phyloP scores from a whole-genome alignment of 106 monocot genomes.

The Chionographis japonica region DNA sequence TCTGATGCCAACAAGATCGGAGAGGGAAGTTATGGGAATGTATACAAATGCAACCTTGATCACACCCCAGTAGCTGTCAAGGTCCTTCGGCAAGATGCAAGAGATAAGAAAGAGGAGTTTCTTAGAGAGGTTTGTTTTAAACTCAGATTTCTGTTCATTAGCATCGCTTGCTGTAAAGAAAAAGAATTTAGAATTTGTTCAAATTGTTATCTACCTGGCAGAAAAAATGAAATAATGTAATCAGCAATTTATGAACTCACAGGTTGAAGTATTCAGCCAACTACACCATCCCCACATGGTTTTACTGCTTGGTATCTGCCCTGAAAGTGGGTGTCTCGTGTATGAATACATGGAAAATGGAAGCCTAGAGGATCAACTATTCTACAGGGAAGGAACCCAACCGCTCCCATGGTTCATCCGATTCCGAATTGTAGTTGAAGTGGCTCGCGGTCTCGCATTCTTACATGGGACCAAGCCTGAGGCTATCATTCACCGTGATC shows the following conservation, averaged over 20 bases:
- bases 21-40: slow-evolving; percentile 74
- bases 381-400: slow-evolving; percentile 22
- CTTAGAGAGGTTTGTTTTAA: slow-evolving; percentile 62
- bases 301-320: slow-evolving; percentile 67
- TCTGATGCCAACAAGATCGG: slow-evolving; percentile 83
- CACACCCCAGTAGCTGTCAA: slow-evolving; percentile 87
- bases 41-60: slow-evolving; percentile 80
- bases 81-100: slow-evolving; percentile 54
- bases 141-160: too few relatives aligned
- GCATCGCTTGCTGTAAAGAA: too few relatives aligned
- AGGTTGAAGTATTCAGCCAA: slow-evolving; percentile 86
- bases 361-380: slow-evolving; percentile 73
- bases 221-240: too few relatives aligned
- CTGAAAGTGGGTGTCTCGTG: slow-evolving; percentile 66
- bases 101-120: slow-evolving; percentile 66
- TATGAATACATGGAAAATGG: slow-evolving; percentile 92
- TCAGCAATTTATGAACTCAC: not conserved
- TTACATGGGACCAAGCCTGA: slow-evolving; percentile 75
- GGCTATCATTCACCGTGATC: slow-evolving; percentile 85
- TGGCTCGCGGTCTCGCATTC: slow-evolving; percentile 72
- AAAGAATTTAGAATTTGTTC: too few relatives aligned
- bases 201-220: too few relatives aligned
- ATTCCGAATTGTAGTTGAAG: slow-evolving; percentile 72
- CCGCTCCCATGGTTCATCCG: slow-evolving; percentile 68
- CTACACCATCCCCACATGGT: slow-evolving; percentile 85